Percentiles rank a stretch among this genome's conserved stretches.
These are phyloP conservation scores for Allium cepa DNA, from an alignment of 106 monocot species.

Conservation along the genomic window DNA sequence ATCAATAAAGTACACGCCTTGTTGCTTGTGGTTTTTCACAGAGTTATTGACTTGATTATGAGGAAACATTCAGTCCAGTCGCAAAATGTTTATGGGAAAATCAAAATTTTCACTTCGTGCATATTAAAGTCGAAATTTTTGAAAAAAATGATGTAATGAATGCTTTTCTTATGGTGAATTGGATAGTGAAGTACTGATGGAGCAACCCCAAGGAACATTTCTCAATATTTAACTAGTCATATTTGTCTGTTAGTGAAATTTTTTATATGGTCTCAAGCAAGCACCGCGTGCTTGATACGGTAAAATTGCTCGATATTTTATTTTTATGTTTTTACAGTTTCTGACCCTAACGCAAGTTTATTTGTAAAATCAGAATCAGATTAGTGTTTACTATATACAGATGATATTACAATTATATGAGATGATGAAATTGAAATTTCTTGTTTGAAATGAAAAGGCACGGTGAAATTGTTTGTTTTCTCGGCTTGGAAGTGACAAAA, in stretches of 20 bases:
- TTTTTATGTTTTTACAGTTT: constrained; percentile 4
- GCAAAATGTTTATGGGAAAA: constrained; percentile 10
- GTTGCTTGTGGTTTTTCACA: background rate
- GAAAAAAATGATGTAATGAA: constrained; percentile 7
- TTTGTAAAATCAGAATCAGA: constrained; percentile 4
- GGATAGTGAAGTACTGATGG: constrained; percentile 7
- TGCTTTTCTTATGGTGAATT: constrained; percentile 8
- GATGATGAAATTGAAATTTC: background rate
- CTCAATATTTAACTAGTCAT: background rate
- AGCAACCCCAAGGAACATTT: constrained; percentile 9
- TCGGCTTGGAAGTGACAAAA: no score
- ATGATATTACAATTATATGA: background rate
- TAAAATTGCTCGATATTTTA: constrained; percentile 9
- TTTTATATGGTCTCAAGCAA: constrained; percentile 8
- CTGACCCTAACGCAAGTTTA: constrained; percentile 1
- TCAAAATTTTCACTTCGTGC: constrained; percentile 7
- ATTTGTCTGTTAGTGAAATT: background rate
- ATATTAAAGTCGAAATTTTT: constrained; percentile 1
- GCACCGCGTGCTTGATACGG: constrained; percentile 6
- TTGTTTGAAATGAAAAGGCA: constrained; percentile 7
- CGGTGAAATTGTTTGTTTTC: background rate
- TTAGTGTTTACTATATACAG: background rate
- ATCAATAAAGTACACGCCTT: background rate
- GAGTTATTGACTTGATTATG: background rate
- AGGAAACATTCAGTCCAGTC: constrained; percentile 8